These are phyloP conservation scores for Pseudogymnoascus sp. DNA, from an alignment of 2,329 filamentous ascomycete genomes.

Conservation along the genomic window DNA sequence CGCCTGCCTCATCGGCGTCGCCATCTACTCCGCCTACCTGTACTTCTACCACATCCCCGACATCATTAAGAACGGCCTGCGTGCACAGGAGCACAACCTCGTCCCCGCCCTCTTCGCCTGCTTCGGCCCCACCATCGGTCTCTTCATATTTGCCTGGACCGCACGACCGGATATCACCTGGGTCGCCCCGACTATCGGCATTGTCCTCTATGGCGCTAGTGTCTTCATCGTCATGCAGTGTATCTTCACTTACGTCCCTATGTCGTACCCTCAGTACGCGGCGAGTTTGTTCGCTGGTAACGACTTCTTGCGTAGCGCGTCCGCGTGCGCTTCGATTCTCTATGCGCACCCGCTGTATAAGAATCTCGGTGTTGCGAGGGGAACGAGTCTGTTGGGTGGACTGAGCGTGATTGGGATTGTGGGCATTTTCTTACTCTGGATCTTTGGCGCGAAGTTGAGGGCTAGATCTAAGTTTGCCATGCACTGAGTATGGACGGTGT, in stretches of 20 bases:
- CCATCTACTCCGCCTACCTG: slow-evolving; percentile 42
- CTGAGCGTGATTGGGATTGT: slow-evolving; percentile 44
- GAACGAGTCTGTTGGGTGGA: slow-evolving; percentile 48
- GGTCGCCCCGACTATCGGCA: slow-evolving; percentile 49
- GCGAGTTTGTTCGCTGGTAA: slow-evolving; percentile 53
- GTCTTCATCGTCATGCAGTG: slow-evolving; percentile 50
- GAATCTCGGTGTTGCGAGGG: slow-evolving; percentile 50
- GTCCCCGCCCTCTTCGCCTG: slow-evolving; percentile 45
- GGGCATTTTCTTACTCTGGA: slow-evolving; percentile 39
- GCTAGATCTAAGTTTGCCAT: slow-evolving; percentile 24
- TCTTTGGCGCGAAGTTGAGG: slow-evolving; percentile 20
- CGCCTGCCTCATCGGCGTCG: slow-evolving; percentile 44
- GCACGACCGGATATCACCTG: slow-evolving; percentile 40
- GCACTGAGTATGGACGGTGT: background rate
- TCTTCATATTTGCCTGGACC: slow-evolving; percentile 53
- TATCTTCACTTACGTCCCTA: slow-evolving; percentile 51
- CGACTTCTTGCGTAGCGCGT: slow-evolving; percentile 47
- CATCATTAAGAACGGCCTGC: slow-evolving; percentile 40
- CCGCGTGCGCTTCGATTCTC: slow-evolving; percentile 52
- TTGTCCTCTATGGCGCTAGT: slow-evolving; percentile 43
- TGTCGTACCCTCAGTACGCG: slow-evolving; percentile 47
- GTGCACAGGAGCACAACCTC: slow-evolving; percentile 44
- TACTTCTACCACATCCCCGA: slow-evolving; percentile 43
- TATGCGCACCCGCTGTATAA: slow-evolving; percentile 51
- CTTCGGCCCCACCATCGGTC: slow-evolving; percentile 46